These are phyloP conservation scores for Diospyros kaki DNA, from an alignment of 148 eudicot species.

Conservation along the genomic window DNA sequence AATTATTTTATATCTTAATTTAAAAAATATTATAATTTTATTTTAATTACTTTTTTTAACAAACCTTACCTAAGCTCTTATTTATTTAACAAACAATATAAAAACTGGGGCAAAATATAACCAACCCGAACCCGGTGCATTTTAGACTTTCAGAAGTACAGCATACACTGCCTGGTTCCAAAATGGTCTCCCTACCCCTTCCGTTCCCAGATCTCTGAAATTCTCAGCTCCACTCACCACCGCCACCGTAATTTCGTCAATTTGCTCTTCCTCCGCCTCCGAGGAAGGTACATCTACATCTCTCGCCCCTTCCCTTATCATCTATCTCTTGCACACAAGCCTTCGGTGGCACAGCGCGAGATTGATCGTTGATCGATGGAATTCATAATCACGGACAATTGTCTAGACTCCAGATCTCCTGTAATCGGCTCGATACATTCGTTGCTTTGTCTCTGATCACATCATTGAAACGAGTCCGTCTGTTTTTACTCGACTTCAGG, in stretches of 20 bases:
- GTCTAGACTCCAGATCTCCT: not conserved
- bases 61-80: no score
- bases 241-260: not conserved
- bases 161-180: no score
- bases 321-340: not conserved
- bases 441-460: not conserved
- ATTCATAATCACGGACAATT: no score
- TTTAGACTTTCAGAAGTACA: no score
- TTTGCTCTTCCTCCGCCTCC: no score
- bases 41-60: no score
- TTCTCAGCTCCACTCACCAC: not conserved
- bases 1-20: no score
- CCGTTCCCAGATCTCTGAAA: not conserved
- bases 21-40: no score
- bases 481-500: not conserved
- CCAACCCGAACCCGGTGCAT: no score
- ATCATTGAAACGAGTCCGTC: not conserved
- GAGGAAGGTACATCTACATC: not conserved
- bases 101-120: no score
- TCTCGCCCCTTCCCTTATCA: not conserved
- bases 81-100: no score
- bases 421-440: not conserved
- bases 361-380: not conserved
- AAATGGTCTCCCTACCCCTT: not conserved
- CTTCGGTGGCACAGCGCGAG: not conserved